phyloP scores from a whole-genome alignment of 2,329 filamentous ascomycete species.

The Paecilomyces sp. region DNA sequence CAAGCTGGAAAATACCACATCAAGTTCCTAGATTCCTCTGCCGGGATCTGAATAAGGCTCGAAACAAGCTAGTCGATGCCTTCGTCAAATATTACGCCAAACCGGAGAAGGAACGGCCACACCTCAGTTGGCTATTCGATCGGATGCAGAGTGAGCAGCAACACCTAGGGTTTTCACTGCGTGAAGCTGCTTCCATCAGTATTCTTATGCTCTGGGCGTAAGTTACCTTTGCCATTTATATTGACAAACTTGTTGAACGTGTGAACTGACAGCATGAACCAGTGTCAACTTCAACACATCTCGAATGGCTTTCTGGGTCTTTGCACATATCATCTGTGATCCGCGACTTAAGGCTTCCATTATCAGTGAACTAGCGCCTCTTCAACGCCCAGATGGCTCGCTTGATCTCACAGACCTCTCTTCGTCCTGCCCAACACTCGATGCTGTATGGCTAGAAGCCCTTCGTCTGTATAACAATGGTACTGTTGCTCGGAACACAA shows the following conservation, averaged over 20 bases:
- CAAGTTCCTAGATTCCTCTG: not conserved
- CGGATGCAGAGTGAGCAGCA: not conserved
- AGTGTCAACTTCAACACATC: not conserved
- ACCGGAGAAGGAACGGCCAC: not conserved
- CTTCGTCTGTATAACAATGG: not conserved
- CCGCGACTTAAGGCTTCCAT: not conserved
- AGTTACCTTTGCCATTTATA: not conserved
- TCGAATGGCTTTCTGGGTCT: not conserved
- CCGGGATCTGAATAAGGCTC: not conserved
- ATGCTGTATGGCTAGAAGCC: not conserved
- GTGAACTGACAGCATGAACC: not conserved
- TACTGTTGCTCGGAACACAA: not conserved
- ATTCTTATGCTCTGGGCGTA: not conserved
- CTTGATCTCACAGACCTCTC: not conserved
- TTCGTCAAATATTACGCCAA: not conserved
- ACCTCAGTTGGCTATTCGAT: not conserved
- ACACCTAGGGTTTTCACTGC: not conserved
- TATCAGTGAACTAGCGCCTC: not conserved
- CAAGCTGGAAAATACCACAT: not conserved
- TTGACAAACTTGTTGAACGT: not conserved
- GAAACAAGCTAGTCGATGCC: not conserved
- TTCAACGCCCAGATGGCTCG: not conserved
- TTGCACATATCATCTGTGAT: not conserved
- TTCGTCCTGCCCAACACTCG: not conserved
- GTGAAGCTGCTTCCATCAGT: not conserved